Percentiles rank a stretch among this genome's conserved stretches.
Evolutionary conservation across 140 eudicot genomes (phyloP).

Genomic region (Oenanthe javanica): DNA sequence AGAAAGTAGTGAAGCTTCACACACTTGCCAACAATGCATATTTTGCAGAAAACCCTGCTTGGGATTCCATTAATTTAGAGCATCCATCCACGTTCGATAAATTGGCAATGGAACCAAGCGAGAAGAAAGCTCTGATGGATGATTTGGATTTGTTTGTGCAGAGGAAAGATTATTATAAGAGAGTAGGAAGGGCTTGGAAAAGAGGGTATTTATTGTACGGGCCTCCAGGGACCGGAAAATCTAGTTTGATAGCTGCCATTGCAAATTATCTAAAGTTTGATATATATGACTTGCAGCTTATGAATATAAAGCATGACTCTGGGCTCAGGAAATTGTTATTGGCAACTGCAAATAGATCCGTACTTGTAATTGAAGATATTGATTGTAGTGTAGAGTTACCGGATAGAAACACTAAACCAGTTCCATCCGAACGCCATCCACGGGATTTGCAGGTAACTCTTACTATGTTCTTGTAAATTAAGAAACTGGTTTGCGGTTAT

Average conservation of each 20-base stretch:
- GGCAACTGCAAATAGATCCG: constrained; percentile 34
- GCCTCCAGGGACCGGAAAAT: constrained; percentile 51
- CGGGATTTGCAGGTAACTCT: constrained; percentile 34
- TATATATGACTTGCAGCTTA: constrained; percentile 38
- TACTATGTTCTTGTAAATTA: not conserved
- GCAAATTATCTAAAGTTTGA: constrained; percentile 48
- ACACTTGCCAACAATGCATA: constrained; percentile 15
- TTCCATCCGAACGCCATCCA: constrained; percentile 9
- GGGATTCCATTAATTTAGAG: constrained; percentile 35
- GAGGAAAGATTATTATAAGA: constrained; percentile 34
- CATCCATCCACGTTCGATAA: constrained; percentile 49
- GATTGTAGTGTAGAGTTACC: constrained; percentile 48
- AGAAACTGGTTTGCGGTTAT: not conserved
- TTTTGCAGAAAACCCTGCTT: not conserved
- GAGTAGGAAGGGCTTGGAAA: constrained; percentile 51
- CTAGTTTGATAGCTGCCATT: constrained; percentile 48
- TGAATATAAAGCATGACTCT: constrained; percentile 29
- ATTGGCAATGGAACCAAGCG: constrained; percentile 39
- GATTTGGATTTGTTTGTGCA: constrained; percentile 39
- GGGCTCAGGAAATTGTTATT: constrained; percentile 38
- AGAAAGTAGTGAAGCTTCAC: constrained; percentile 37
- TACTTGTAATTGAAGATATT: constrained; percentile 45
- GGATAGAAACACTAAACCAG: constrained; percentile 15
- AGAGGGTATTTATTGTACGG: constrained; percentile 43
- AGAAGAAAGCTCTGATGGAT: constrained; percentile 32